Evolutionary conservation across 192 early-diverging fungal species (phyloP).

Genomic region (Mortierella hygrophila): DNA sequence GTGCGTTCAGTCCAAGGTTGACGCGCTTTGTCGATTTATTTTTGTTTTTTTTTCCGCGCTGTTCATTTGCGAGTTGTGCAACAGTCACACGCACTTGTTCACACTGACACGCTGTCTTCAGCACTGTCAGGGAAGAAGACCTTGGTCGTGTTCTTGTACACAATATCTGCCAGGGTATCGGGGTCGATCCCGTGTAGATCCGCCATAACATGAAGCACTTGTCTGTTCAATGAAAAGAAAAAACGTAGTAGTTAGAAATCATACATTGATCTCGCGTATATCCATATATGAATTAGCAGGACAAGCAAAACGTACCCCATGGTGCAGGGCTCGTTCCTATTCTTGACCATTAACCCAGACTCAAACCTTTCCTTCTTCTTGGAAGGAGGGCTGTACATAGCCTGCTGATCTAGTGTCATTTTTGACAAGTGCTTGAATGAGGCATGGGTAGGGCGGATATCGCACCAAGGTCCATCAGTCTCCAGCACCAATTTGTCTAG

Average conservation of each 20-base stretch:
- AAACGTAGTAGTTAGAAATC: not conserved
- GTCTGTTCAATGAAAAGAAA: conserved; percentile 47
- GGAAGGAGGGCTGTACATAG: conserved; percentile 56
- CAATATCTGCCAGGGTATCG: conserved; percentile 65
- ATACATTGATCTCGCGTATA: not conserved
- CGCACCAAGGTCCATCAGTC: conserved; percentile 96
- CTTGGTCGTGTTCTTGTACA: conserved; percentile 74
- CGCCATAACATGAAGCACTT: conserved; percentile 79
- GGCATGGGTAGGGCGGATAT: conserved; percentile 89
- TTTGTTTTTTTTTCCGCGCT: not conserved
- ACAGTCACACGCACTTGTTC: not conserved
- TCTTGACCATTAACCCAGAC: conserved; percentile 77
- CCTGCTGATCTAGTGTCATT: conserved; percentile 38
- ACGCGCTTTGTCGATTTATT: no score
- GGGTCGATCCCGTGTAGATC: conserved; percentile 66
- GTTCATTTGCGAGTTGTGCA: not conserved
- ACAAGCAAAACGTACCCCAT: conserved; percentile 62
- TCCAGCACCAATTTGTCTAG: conserved; percentile 89
- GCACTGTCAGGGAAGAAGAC: conserved; percentile 71
- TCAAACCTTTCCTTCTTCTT: conserved; percentile 86
- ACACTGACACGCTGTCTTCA: not conserved
- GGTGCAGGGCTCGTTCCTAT: conserved; percentile 87
- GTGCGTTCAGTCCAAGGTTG: no score
- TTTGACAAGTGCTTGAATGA: conserved; percentile 69
- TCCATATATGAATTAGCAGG: not conserved